Base-by-base conservation (phyloP, 257 asterid genomes). In the Plantago major region DNA sequence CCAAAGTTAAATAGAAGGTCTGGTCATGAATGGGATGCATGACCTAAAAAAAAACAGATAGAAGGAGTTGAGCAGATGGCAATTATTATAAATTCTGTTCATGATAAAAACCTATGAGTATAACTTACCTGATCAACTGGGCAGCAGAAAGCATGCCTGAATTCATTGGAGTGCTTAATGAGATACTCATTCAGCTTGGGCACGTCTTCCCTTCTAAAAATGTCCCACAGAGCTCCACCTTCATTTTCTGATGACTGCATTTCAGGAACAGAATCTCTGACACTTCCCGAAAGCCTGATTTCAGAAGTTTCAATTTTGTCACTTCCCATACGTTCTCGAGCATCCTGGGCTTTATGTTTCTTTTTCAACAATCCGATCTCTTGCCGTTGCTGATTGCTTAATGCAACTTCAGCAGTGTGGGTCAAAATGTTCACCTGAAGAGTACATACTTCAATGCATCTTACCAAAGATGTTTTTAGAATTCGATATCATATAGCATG, bases 21-120 rank as follows among this genome's bases (percentile, higher is more conserved):
- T 92, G 97, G 66, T 92, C 98, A 66, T 88, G 98, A 73, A 92
- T 84, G 16, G 97, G 98, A 66, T 92, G 97, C 73, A 84, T 69
- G 46, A 92, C 98, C 96, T 92, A 56, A 15, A 55, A n/a, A 22
- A 71, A 55, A 47, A 48, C 16, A 62, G n/a, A 52, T 0, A 30
- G 37, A 47, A 19, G 37, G 46, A 46, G 59, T 46, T 67, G n/a
- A n/a, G n/a, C n/a, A n/a, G n/a, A n/a, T 19, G 67, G 54, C 19
- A 2, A 18, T 58, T 40, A 14, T 37, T 12, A 18, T 16, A 30
- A 5, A 30, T 30, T 30, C 5, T 30, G 37, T 30, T 30, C 6
- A 26, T 7, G 63, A n/a, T 11, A 60, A 74, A 55, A 37, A 18
- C 46, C 22, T 14, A 30, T 57, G n/a, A n/a, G n/a, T 42, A 55